Percentiles rank a stretch among this genome's conserved stretches.
These are phyloP conservation scores for Russula olivacea DNA, from an alignment of 768 basidiomycete genomes.

Conservation along the genomic window DNA sequence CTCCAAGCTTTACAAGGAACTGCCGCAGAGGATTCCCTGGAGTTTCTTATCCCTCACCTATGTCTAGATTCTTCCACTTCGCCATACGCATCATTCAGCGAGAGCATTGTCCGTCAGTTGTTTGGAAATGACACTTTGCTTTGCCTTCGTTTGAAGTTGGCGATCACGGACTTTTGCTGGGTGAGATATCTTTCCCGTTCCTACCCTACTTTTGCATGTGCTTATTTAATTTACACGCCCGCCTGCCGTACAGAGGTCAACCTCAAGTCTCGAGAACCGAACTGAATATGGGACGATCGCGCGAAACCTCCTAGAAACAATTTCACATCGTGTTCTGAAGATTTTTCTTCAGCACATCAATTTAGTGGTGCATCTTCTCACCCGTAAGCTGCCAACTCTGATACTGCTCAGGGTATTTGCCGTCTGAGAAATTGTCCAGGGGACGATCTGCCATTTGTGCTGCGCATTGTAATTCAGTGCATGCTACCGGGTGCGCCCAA, in stretches of 20 bases:
- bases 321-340: slow-evolving; percentile 20
- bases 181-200: slow-evolving; percentile 30
- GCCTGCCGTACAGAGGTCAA: slow-evolving; percentile 7
- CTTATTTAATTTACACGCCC: too few species aligned
- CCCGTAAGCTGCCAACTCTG: slow-evolving; percentile 11
- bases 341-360: slow-evolving; percentile 18
- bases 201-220: background rate
- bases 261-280: slow-evolving; percentile 1
- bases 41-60: slow-evolving; percentile 32
- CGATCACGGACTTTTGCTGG: slow-evolving; percentile 42
- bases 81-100: slow-evolving; percentile 33
- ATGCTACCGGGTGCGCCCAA: slow-evolving; percentile 42
- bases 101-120: slow-evolving; percentile 48
- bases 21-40: slow-evolving; percentile 33
- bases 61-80: slow-evolving; percentile 29
- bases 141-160: slow-evolving; percentile 50
- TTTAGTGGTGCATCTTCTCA: slow-evolving; percentile 10
- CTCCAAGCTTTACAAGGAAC: slow-evolving; percentile 40
- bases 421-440: slow-evolving; percentile 33
- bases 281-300: slow-evolving; percentile 17
- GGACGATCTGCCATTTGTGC: slow-evolving; percentile 58
- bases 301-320: slow-evolving; percentile 6
- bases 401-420: slow-evolving; percentile 5
- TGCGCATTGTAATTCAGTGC: slow-evolving; percentile 56
- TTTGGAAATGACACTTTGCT: slow-evolving; percentile 56